phyloP scores from a whole-genome alignment of 768 basidiomycete species.

The Amanita jacksonii region DNA sequence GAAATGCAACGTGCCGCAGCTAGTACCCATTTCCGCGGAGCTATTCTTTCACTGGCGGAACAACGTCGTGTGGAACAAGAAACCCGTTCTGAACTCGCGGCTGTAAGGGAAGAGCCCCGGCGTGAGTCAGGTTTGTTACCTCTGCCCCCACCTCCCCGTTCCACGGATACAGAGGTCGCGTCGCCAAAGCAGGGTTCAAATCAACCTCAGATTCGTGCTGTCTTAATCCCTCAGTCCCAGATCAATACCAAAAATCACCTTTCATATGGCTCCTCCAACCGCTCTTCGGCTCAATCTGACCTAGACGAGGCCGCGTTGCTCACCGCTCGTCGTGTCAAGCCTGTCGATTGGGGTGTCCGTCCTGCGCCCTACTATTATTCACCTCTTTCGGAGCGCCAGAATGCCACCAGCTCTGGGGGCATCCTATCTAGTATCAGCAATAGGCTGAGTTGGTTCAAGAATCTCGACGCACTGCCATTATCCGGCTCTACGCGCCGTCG shows the following conservation, averaged over 20 bases:
- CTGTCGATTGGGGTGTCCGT: slow-evolving; percentile 27
- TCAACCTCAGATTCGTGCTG: slow-evolving; percentile 2
- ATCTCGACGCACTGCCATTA: slow-evolving; percentile 17
- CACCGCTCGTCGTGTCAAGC: slow-evolving; percentile 42
- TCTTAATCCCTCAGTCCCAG: slow-evolving; percentile 11
- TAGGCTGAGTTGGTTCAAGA: slow-evolving; percentile 54
- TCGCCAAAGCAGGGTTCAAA: neutral
- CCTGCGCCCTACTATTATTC: slow-evolving; percentile 14
- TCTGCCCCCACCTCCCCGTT: slow-evolving; percentile 24
- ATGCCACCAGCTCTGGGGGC: slow-evolving; percentile 13
- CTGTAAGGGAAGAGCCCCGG: slow-evolving; percentile 18
- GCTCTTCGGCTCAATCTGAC: slow-evolving; percentile 24
- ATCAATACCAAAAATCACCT: slow-evolving; percentile 10
- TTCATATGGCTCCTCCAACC: slow-evolving; percentile 19
- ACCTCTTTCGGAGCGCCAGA: slow-evolving; percentile 11
- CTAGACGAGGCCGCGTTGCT: slow-evolving; percentile 39
- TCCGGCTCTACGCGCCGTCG: slow-evolving; percentile 13
- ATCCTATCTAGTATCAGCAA: slow-evolving; percentile 37
- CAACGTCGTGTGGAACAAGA: slow-evolving; percentile 28
- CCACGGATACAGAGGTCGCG: slow-evolving; percentile 21
- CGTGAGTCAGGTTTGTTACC: slow-evolving; percentile 23
- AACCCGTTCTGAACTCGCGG: slow-evolving; percentile 19
- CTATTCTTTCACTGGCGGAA: slow-evolving; percentile 27
- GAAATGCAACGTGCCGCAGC: slow-evolving; percentile 6
- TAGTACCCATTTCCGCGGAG: slow-evolving; percentile 23